A percentile compares a stretch with the other conserved stretches of the same genome.
Evolutionary conservation across 345 rosid genomes (phyloP).

Genomic region (Brassica juncea): DNA sequence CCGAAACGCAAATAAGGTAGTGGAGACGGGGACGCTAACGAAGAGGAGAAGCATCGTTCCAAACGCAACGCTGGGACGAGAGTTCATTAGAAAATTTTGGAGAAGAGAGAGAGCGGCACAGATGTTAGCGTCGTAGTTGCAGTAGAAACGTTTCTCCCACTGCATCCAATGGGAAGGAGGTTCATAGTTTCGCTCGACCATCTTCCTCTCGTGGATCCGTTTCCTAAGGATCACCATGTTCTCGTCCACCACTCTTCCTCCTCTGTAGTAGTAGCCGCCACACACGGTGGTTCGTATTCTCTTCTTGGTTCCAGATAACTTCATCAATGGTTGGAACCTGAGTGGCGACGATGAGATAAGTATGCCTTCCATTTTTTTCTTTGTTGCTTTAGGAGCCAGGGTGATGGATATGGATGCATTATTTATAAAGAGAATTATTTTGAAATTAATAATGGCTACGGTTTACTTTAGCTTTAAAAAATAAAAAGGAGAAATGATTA

Average conservation of each 20-base stretch:
- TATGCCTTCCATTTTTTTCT: conserved; percentile 19
- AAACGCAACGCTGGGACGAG: conserved; percentile 62
- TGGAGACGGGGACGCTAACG: conserved; percentile 52
- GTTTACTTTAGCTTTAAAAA: conserved; percentile 25
- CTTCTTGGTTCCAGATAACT: conserved; percentile 1
- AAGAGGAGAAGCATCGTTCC: conserved; percentile 45
- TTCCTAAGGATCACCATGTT: conserved; percentile 65
- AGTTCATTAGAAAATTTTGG: conserved; percentile 57
- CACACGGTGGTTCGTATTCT: conserved; percentile 18
- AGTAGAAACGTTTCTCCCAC: conserved; percentile 63
- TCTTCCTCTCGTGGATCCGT: conserved; percentile 62
- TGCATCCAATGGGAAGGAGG: conserved; percentile 66
- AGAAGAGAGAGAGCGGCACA: conserved; percentile 49
- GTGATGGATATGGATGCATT: not conserved
- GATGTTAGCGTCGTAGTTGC: conserved; percentile 49
- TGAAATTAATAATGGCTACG: not conserved
- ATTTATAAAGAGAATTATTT: conserved; percentile 9
- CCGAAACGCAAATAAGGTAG: conserved; percentile 28
- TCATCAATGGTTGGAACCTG: conserved; percentile 22
- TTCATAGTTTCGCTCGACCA: conserved; percentile 61
- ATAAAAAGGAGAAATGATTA: not conserved
- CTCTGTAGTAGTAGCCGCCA: conserved; percentile 29
- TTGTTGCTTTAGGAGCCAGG: conserved; percentile 8
- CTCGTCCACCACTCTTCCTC: conserved; percentile 55
- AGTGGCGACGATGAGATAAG: conserved; percentile 26